Base-by-base conservation (phyloP, 2,329 filamentous ascomycete species). In the Knoxdaviesia proteae region DNA sequence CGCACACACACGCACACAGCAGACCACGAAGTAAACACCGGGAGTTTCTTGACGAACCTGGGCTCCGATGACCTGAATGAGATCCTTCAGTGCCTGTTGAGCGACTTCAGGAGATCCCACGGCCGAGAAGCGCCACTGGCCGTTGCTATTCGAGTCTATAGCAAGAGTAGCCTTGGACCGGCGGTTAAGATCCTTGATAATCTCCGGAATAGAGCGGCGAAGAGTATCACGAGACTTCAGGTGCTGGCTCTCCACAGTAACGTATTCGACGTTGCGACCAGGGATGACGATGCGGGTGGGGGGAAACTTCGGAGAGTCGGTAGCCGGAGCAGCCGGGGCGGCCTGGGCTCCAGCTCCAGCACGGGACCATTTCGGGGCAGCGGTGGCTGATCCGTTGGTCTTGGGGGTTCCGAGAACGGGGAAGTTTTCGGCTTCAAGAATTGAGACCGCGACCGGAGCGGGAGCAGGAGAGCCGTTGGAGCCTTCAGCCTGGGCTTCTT, bases 171-270 rank as follows among this genome's bases (percentile, higher is more conserved):
- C 86, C 56, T 88, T 86, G 47, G 84, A 93, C 55, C 80, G 83
- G 61, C 80, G 83, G 63, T 93, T 94, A 61, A 96, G 83, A 49
- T 94, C 86, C 56, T 84, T 82, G 54, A 94, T 66, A 49, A 90
- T 78, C 50, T 96, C 88, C 33, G 75, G 67, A 42, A 94, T 68
- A 6, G 88, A 84, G 51, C 84, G 84, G 68, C 82, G 92, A 53
- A 94, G 65, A 57, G 93, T 77, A 46, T 65, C 67, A 38, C 80
- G 74, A 11, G 84, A 78, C 39, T 83, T 70, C 56, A 96, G 73
- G 56, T 90, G 79, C 39, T 77, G 72, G 6, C 80, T 75, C 43
- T 80, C 75, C 46, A 94, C 70, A 31, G 74, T 69, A 49, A 92
- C 74, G 36, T 72, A 71, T 58, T 93, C 84, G 50, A 77, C 75